phyloP scores from a whole-genome alignment of 768 basidiomycete species.

The Psilocybe subaeruginosa region DNA sequence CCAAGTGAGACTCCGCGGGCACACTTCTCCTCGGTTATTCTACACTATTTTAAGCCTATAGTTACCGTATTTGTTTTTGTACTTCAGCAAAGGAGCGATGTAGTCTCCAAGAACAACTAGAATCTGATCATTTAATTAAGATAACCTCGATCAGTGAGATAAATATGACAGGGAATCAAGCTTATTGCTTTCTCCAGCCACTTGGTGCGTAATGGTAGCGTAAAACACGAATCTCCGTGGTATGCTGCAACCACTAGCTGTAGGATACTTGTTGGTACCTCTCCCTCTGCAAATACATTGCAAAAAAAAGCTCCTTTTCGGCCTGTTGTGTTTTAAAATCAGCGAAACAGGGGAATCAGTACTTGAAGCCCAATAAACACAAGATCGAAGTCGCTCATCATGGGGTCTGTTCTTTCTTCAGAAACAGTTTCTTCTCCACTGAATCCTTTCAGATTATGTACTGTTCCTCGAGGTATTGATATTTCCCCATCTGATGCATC shows the following conservation, averaged over 20 bases:
- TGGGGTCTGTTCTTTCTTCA: constrained; percentile 33
- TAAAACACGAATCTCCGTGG: constrained; percentile 28
- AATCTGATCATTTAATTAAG: too few relatives aligned
- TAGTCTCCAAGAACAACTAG: constrained; percentile 26
- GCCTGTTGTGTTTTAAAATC: background rate
- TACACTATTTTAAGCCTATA: constrained; percentile 6
- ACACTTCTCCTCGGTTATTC: too few relatives aligned
- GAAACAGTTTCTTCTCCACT: constrained; percentile 27
- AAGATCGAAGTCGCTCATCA: constrained; percentile 19
- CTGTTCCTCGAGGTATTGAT: constrained; percentile 26
- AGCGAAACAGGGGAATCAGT: too few relatives aligned
- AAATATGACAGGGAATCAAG: background rate
- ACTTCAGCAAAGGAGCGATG: constrained; percentile 26
- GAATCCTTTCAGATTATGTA: constrained; percentile 28
- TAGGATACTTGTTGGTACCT: constrained; percentile 17
- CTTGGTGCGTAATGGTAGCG: constrained; percentile 24
- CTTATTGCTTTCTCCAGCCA: constrained; percentile 32
- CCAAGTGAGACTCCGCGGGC: too few relatives aligned
- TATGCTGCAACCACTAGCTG: constrained; percentile 25
- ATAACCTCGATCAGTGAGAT: background rate
- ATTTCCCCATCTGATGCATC: constrained; percentile 34
- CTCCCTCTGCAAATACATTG: constrained; percentile 27
- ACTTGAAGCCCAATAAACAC: too few relatives aligned
- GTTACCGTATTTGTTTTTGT: constrained; percentile 18
- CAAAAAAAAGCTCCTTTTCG: constrained; percentile 37